Percentiles rank a stretch among this genome's conserved stretches.
These are phyloP conservation scores for Circinella umbellata DNA, from an alignment of 371 early-diverging fungal species.

Conservation along the genomic window DNA sequence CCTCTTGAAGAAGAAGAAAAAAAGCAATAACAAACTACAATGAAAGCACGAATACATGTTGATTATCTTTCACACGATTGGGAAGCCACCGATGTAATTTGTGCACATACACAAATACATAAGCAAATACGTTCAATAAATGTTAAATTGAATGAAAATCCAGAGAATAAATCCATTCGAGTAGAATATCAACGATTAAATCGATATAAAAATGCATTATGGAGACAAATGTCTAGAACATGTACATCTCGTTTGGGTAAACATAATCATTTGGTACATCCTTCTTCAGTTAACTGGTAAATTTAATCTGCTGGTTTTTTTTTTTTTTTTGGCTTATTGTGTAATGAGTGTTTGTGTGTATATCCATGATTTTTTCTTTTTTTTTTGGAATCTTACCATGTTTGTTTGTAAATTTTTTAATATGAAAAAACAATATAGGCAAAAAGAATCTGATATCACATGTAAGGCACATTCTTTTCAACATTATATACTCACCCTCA, in stretches of 20 bases:
- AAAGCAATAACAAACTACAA: constrained; percentile 8
- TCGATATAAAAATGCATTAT: constrained; percentile 45
- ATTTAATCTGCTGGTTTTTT: neutral
- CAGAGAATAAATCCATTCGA: constrained; percentile 10
- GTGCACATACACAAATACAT: constrained; percentile 33
- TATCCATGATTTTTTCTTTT: neutral
- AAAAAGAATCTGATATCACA: constrained; percentile 46
- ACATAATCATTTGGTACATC: constrained; percentile 33
- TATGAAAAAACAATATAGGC: constrained; percentile 23
- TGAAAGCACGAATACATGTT: constrained; percentile 41
- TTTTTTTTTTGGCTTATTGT: neutral
- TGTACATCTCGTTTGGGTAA: constrained; percentile 33
- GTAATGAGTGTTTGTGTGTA: neutral
- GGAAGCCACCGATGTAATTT: constrained; percentile 35
- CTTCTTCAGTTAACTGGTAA: constrained; percentile 47
- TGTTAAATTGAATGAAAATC: constrained; percentile 13
- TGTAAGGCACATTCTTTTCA: constrained; percentile 26
- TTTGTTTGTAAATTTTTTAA: constrained; percentile 6
- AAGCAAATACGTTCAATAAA: constrained; percentile 31
- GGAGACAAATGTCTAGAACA: constrained; percentile 47
- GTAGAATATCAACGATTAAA: constrained; percentile 31
- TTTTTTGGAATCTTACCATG: neutral
- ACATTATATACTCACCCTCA: neutral
- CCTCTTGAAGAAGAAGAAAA: neutral
- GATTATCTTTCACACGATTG: constrained; percentile 54